A percentile compares a stretch with the other conserved stretches of the same genome.
Conservation (phyloP, 192 early-diverging fungal species). For the Linnemannia zychae region DNA sequence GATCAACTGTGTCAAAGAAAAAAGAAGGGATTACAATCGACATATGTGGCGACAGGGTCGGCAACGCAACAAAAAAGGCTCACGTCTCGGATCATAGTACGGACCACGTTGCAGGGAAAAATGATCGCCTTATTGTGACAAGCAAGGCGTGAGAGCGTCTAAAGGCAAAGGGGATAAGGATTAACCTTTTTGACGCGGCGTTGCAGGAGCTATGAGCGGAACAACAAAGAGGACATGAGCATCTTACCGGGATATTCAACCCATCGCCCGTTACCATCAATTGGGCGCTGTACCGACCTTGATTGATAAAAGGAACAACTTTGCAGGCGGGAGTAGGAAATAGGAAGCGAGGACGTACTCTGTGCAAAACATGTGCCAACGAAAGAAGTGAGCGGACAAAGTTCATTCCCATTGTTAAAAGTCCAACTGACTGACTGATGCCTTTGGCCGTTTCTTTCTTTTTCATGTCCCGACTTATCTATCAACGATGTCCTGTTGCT, state of each 20-base stretch:
- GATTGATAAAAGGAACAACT: conserved; percentile 3
- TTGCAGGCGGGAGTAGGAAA: background rate
- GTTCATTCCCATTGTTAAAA: background rate
- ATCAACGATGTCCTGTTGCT: background rate
- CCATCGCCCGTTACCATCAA: background rate
- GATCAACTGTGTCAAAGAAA: background rate
- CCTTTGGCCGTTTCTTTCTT: background rate
- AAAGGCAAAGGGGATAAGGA: background rate
- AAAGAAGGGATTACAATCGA: background rate
- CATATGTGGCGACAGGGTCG: background rate
- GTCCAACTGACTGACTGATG: conserved; percentile 1
- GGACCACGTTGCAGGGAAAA: background rate
- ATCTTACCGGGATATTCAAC: background rate
- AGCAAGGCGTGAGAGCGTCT: background rate
- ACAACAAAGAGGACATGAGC: background rate
- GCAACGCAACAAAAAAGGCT: background rate
- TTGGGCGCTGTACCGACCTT: background rate
- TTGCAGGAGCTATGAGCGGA: background rate
- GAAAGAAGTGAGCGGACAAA: background rate
- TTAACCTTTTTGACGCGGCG: background rate
- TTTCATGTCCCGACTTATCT: background rate
- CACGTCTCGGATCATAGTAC: background rate
- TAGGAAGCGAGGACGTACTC: background rate
- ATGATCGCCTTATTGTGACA: background rate
- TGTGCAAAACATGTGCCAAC: background rate